Conservation (phyloP, 495 filamentous ascomycete genomes). For the Trichoderma erinaceum region DNA sequence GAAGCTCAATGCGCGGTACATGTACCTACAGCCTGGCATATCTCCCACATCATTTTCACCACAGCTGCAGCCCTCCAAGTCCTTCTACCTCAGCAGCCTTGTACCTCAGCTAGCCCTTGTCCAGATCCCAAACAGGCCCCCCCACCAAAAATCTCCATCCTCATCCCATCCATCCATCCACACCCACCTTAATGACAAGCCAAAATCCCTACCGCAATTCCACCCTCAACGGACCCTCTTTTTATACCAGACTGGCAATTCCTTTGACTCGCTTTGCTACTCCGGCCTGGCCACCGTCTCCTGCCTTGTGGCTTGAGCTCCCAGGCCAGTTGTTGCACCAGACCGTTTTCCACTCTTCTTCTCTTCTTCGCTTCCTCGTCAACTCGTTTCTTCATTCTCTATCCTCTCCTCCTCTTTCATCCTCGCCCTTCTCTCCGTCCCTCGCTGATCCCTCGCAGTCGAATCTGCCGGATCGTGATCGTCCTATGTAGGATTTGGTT, state of each 20-base stretch:
- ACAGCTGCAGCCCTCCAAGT: neutral
- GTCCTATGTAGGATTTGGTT: neutral
- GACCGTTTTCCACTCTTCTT: neutral
- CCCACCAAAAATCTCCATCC: constrained; percentile 5
- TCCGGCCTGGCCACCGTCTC: neutral
- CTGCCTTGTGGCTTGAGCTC: neutral
- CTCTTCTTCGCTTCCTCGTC: neutral
- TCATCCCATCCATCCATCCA: neutral
- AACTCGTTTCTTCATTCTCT: neutral
- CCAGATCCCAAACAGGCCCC: neutral
- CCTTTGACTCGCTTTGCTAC: neutral
- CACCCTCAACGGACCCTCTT: neutral
- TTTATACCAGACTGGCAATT: neutral
- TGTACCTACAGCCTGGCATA: no score
- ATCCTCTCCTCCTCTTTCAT: neutral
- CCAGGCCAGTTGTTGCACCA: neutral
- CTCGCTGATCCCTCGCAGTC: neutral
- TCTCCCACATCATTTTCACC: neutral
- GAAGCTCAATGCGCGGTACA: neutral
- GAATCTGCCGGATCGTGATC: neutral
- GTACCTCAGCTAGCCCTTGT: neutral
- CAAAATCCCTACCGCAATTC: neutral
- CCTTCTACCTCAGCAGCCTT: neutral
- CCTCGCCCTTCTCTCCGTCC: neutral
- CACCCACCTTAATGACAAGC: neutral